These are phyloP conservation scores for Rhinocladiella similis DNA, from an alignment of 2,329 filamentous ascomycete genomes.

Conservation along the genomic window DNA sequence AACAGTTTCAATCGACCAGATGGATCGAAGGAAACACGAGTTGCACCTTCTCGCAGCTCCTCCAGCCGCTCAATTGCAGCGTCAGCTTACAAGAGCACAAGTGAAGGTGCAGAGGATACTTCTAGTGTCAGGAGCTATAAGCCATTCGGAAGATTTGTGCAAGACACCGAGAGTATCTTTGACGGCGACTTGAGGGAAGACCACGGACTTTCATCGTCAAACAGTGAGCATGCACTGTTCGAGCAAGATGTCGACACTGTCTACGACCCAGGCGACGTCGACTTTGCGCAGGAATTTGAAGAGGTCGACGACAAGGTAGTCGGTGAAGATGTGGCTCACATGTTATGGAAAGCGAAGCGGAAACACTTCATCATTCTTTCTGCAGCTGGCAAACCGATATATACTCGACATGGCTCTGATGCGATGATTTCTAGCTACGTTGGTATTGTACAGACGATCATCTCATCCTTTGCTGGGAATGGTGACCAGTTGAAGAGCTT, in stretches of 20 bases:
- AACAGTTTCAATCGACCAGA: slow-evolving; percentile 74
- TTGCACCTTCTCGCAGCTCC: slow-evolving; percentile 40
- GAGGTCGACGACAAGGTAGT: slow-evolving; percentile 48
- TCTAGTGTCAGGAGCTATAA: slow-evolving; percentile 52
- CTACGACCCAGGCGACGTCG: slow-evolving; percentile 56
- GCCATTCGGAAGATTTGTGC: slow-evolving; percentile 58
- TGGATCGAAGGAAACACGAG: slow-evolving; percentile 65
- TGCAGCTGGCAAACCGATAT: slow-evolving; percentile 94
- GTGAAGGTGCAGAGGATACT: slow-evolving; percentile 49
- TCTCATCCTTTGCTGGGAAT: slow-evolving; percentile 88
- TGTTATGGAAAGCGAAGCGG: slow-evolving; percentile 83
- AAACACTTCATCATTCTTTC: slow-evolving; percentile 98
- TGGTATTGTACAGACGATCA: slow-evolving; percentile 93
- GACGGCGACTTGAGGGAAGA: slow-evolving; percentile 59
- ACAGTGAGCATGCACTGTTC: slow-evolving; percentile 35
- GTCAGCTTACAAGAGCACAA: slow-evolving; percentile 48
- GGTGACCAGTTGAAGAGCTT: slow-evolving; percentile 79
- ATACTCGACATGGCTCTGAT: slow-evolving; percentile 90
- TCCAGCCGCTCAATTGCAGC: slow-evolving; percentile 33
- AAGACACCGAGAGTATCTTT: slow-evolving; percentile 80
- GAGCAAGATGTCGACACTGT: slow-evolving; percentile 19
- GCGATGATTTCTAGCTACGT: slow-evolving; percentile 90
- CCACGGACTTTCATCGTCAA: slow-evolving; percentile 38
- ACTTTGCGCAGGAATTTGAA: slow-evolving; percentile 78
- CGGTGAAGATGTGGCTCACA: slow-evolving; percentile 67